These are phyloP conservation scores for Seiridium unicorne DNA, from an alignment of 2,329 filamentous ascomycete genomes.

Conservation along the genomic window DNA sequence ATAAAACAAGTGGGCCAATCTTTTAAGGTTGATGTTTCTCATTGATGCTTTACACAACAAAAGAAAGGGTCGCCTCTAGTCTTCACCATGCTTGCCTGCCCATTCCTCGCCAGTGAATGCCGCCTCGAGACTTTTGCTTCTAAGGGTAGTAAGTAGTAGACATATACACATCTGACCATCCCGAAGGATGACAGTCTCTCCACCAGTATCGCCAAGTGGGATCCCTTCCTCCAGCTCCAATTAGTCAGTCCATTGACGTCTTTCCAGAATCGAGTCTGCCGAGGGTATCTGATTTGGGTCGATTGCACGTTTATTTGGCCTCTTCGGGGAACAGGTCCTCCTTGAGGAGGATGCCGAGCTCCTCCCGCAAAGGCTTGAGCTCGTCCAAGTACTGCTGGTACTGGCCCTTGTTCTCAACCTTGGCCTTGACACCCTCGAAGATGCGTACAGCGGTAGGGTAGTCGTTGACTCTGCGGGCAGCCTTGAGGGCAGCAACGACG, in stretches of 20 bases:
- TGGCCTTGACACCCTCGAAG: constrained; percentile 99
- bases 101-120: not conserved
- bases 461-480: constrained; percentile 95
- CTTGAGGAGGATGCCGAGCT: constrained; percentile 87
- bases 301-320: constrained; percentile 33
- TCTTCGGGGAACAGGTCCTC: constrained; percentile 84
- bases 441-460: constrained; percentile 97
- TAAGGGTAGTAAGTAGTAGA: constrained; percentile 15
- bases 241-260: not conserved
- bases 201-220: not conserved
- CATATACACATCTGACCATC: constrained; percentile 13
- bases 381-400: constrained; percentile 95
- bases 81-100: not conserved
- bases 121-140: constrained; percentile 8
- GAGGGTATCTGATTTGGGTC: not conserved
- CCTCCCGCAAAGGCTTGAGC: constrained; percentile 88
- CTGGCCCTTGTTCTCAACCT: constrained; percentile 97
- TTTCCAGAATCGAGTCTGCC: constrained; percentile 4
- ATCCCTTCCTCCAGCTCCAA: constrained; percentile 2
- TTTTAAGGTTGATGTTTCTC: not conserved
- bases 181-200: constrained; percentile 6
- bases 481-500: constrained; percentile 85
- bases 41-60: constrained; percentile 19
- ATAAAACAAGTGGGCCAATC: not conserved
- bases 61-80: constrained; percentile 5